Conservation (phyloP, 306 rosid genomes). For the Styphnolobium japonicum region DNA sequence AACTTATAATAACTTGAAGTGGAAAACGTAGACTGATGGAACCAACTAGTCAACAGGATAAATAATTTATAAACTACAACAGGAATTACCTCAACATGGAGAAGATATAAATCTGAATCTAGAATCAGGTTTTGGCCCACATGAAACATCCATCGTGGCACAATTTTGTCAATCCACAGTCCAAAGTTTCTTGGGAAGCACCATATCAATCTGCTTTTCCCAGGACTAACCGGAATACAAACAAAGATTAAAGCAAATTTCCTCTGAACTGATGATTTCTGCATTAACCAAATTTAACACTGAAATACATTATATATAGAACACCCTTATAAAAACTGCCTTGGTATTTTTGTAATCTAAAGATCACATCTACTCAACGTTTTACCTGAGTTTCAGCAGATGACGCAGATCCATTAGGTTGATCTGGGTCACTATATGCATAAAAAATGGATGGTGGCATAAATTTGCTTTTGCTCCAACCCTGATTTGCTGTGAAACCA, state of each 20-base stretch:
- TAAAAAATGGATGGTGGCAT: slow-evolving; percentile 70
- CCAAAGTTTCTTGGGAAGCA: slow-evolving; percentile 84
- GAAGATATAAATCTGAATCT: slow-evolving; percentile 94
- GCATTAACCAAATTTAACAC: slow-evolving; percentile 28
- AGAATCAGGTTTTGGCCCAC: slow-evolving; percentile 74
- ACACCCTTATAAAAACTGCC: neutral
- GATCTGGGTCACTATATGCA: slow-evolving; percentile 42
- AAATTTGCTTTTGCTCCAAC: slow-evolving; percentile 49
- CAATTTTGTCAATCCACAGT: slow-evolving; percentile 63
- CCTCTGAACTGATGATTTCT: slow-evolving; percentile 47
- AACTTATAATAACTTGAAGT: neutral
- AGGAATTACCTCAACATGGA: slow-evolving; percentile 81
- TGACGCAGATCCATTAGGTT: slow-evolving; percentile 38
- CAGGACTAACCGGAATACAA: slow-evolving; percentile 89
- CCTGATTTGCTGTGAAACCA: slow-evolving; percentile 65
- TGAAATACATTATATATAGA: neutral
- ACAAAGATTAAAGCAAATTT: slow-evolving; percentile 52
- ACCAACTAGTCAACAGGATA: neutral
- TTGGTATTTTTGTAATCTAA: neutral
- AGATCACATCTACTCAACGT: neutral
- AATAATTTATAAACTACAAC: neutral
- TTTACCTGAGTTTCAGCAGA: slow-evolving; percentile 59
- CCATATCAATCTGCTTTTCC: slow-evolving; percentile 92
- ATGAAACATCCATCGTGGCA: slow-evolving; percentile 91
- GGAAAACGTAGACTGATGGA: neutral